These are phyloP conservation scores for Lachnellula cervina DNA, from an alignment of 2,329 filamentous ascomycete species.

Conservation along the genomic window DNA sequence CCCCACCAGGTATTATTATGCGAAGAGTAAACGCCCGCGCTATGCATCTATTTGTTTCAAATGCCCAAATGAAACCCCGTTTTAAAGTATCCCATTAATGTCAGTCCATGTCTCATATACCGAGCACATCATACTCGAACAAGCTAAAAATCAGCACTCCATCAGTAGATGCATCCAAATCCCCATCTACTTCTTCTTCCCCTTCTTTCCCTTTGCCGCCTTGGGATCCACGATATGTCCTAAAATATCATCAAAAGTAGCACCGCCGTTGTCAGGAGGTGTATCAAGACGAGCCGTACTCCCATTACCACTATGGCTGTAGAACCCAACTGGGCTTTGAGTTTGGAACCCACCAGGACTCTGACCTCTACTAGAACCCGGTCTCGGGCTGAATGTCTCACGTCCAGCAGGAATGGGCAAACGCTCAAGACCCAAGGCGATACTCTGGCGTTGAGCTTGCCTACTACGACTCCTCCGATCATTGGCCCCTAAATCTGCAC, in stretches of 20 bases:
- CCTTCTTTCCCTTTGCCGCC: background rate
- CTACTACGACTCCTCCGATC: conserved; percentile 7
- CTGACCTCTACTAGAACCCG: conserved; percentile 1
- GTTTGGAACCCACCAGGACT: background rate
- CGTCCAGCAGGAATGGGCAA: conserved; percentile 19
- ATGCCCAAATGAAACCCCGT: too few relatives aligned
- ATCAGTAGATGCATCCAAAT: too few relatives aligned
- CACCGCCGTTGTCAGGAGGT: background rate
- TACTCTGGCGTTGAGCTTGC: conserved; percentile 23
- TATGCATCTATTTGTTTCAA: too few relatives aligned
- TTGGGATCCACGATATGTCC: background rate
- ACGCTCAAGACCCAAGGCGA: conserved; percentile 28
- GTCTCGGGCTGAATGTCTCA: background rate
- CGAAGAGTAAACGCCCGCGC: too few relatives aligned
- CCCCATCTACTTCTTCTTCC: background rate
- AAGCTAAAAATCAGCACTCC: too few relatives aligned
- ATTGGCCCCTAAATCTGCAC: background rate
- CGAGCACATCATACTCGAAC: too few relatives aligned
- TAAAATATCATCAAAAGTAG: conserved; percentile 3
- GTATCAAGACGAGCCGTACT: background rate
- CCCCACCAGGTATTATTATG: too few relatives aligned
- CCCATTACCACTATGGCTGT: background rate
- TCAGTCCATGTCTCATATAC: too few relatives aligned
- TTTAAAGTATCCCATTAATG: too few relatives aligned
- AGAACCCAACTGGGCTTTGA: background rate